Percentiles rank a stretch among this genome's conserved stretches.
These are phyloP conservation scores for Globisporangium echinulatum DNA, from an alignment of 352 stramenopile genomes.

Conservation along the genomic window DNA sequence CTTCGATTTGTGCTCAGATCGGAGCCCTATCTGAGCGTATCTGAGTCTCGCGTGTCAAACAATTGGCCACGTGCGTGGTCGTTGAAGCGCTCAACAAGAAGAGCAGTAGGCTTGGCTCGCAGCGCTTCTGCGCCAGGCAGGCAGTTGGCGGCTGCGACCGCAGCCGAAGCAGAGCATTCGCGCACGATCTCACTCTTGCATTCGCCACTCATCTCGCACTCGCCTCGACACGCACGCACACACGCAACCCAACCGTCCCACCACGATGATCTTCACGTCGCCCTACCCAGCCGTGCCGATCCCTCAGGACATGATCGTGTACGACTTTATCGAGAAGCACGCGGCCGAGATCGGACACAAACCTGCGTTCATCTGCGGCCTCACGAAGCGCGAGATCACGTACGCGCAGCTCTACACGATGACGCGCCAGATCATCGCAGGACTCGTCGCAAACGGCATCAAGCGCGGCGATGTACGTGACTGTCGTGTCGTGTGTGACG, in stretches of 20 bases:
- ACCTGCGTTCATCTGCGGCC: slow-evolving; percentile 33
- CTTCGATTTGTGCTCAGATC: too few species aligned
- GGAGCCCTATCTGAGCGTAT: too few species aligned
- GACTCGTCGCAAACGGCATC: slow-evolving; percentile 29
- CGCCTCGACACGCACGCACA: not conserved
- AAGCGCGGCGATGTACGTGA: slow-evolving; percentile 35
- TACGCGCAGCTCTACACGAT: slow-evolving; percentile 23
- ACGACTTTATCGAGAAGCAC: slow-evolving; percentile 31
- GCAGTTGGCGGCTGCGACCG: too few species aligned
- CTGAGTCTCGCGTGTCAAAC: too few species aligned
- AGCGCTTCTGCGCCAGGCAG: too few species aligned
- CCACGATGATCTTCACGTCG: slow-evolving; percentile 36
- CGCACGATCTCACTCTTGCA: not conserved
- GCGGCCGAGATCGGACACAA: slow-evolving; percentile 18
- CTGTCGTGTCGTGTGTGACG: not conserved
- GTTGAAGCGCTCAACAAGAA: too few species aligned
- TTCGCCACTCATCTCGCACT: not conserved
- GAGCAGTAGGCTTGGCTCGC: too few species aligned
- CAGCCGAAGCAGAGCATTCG: too few species aligned
- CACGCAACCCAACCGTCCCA: not conserved
- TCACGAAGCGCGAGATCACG: slow-evolving; percentile 30
- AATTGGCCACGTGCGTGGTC: too few species aligned
- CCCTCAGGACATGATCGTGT: slow-evolving; percentile 28
- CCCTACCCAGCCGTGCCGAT: slow-evolving; percentile 19
- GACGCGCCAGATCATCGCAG: slow-evolving; percentile 22